Percentiles rank a stretch among this genome's conserved stretches.
Conservation (phyloP, 192 early-diverging fungal species). For the Oehlia diaphana region DNA sequence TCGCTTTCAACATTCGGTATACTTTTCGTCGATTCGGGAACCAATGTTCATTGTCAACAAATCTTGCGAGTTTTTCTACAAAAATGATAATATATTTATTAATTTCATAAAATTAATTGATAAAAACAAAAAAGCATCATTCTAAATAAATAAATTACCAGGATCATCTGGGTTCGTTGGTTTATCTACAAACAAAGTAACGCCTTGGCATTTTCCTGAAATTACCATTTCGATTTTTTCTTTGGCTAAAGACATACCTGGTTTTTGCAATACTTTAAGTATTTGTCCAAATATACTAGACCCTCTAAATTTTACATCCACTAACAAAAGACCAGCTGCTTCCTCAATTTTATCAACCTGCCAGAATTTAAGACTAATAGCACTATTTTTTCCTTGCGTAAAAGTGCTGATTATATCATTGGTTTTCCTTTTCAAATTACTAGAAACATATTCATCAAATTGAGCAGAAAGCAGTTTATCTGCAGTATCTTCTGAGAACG, state of each 20-base stretch:
- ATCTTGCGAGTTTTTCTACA: neutral
- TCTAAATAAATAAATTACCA: neutral
- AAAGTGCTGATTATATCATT: constrained; percentile 26
- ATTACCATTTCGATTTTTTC: constrained; percentile 45
- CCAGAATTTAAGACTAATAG: constrained; percentile 31
- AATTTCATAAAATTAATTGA: too few species aligned
- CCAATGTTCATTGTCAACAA: constrained; percentile 32
- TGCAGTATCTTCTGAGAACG: constrained; percentile 22
- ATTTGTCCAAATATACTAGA: constrained; percentile 24
- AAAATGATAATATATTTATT: neutral
- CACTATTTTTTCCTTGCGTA: constrained; percentile 23
- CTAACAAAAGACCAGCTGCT: constrained; percentile 39
- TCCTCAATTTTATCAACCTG: constrained; percentile 22
- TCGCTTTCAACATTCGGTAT: constrained; percentile 24
- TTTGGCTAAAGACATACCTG: constrained; percentile 24
- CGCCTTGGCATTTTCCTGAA: constrained; percentile 28
- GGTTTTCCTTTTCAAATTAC: constrained; percentile 29
- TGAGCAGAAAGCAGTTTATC: constrained; percentile 26
- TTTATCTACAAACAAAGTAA: constrained; percentile 38
- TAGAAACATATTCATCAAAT: constrained; percentile 34
- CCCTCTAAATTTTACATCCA: constrained; percentile 35
- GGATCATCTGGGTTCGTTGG: neutral
- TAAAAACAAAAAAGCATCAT: neutral
- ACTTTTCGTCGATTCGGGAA: constrained; percentile 33
- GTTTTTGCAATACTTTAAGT: constrained; percentile 30